Evolutionary conservation across 2,329 filamentous ascomycete species (phyloP), one percentile per base, ranked within the genome.

Genomic region (Xylariaceae sp.): DNA sequence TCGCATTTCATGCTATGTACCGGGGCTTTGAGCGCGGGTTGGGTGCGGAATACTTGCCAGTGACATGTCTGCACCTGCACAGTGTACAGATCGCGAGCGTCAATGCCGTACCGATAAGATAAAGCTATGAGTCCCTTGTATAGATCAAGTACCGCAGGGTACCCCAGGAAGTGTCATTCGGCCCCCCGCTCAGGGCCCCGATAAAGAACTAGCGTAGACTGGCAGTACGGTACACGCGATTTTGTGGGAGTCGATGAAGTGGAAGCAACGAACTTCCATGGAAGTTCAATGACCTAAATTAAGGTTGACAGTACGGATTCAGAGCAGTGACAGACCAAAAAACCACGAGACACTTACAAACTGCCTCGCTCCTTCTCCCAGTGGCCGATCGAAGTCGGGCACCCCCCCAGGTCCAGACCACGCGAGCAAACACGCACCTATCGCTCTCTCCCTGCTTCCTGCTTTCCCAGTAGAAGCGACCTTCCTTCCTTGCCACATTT

Each of bases 71-170:
- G 23, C 23, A 30, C 23, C 5, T 30, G 23, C 23, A 30, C 23
- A 30, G 23, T 30, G 23, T 30, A 30, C 23, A 30, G 23, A 30
- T 30, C 23, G 23, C 23, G 23, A 30, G 23, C 1, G 3, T 1
- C 23, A 5, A 30, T 42, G 37, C 37, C 13, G 10, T 30, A 57
- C 23, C 51, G 63, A 65, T 67, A 66, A 68, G 67, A 67, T 68
- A 66, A 65, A 67, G 62, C 61, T 64, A 34, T 42, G 11, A 30
- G 23, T 30, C 23, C 1, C 5, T 30, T 30, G 23, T 30, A 30
- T 5, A 30, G 23, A 30, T 13, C 37, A 42, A 11, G 45, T 44
- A 42, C 15, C 30, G 7, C 13, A 10, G 13, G 37, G 37, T 42
- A 42, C 37, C 37, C 9, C 3, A 30, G 23, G 23, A 30, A 42